These are phyloP conservation scores for Linum usitatissimum DNA, from an alignment of 345 rosid species.

Conservation along the genomic window DNA sequence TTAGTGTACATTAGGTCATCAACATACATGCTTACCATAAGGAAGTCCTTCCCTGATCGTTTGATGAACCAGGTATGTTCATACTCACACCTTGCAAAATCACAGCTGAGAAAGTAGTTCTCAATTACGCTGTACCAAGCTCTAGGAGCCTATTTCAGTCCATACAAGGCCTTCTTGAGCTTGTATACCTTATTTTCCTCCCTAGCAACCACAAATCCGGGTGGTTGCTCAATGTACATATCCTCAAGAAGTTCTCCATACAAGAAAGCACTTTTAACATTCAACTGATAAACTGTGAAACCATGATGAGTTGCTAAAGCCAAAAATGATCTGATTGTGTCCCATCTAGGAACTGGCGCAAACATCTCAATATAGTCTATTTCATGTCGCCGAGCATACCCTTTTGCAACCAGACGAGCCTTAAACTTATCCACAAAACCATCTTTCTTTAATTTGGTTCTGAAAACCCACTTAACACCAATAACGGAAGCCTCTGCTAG, in stretches of 20 bases:
- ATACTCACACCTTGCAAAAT: too few species aligned
- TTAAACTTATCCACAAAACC: background rate
- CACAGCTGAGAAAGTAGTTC: too few species aligned
- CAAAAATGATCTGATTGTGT: background rate
- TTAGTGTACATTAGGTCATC: too few species aligned
- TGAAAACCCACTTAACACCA: slow-evolving; percentile 11
- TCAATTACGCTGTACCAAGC: slow-evolving; percentile 2
- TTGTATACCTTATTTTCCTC: slow-evolving; percentile 3
- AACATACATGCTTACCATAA: too few species aligned
- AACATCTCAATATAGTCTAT: background rate
- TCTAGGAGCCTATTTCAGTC: background rate
- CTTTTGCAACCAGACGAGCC: background rate
- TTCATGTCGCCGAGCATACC: background rate
- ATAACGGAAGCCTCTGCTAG: background rate
- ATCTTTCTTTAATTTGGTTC: background rate
- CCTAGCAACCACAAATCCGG: background rate
- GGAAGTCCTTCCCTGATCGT: too few species aligned
- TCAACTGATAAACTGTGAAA: background rate
- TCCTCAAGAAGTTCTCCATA: background rate
- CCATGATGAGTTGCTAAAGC: background rate
- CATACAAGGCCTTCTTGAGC: background rate
- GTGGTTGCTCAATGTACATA: background rate
- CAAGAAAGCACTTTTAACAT: background rate
- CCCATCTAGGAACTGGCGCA: background rate
- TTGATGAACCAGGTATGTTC: too few species aligned